Evolutionary conservation across 106 monocot species (phyloP).

Genomic region (Acanthochlamys bracteata): DNA sequence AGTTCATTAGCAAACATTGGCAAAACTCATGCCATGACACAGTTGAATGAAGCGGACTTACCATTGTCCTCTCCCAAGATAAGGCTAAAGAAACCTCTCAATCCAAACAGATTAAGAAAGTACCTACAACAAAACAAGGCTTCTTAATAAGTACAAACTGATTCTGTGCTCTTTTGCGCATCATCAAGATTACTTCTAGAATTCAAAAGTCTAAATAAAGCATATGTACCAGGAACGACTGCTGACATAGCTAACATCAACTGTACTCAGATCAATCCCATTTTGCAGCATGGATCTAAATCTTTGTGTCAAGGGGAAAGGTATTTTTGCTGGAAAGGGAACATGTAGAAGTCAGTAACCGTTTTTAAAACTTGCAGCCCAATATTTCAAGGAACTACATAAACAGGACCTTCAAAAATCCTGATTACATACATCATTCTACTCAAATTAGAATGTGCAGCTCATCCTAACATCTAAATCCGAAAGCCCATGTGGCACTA

Average conservation of each 20-base stretch:
- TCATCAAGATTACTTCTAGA: background rate
- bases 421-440: too few relatives aligned
- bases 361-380: background rate
- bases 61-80: conserved; percentile 99
- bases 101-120: conserved; percentile 89
- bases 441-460: too few relatives aligned
- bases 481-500: too few relatives aligned
- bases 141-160: background rate
- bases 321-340: conserved; percentile 74
- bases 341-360: background rate
- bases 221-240: conserved; percentile 87
- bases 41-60: conserved; percentile 13
- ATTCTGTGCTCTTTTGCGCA: background rate
- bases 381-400: background rate
- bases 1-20: background rate
- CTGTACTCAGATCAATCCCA: conserved; percentile 97
- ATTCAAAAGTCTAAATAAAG: background rate
- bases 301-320: conserved; percentile 87
- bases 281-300: conserved; percentile 98
- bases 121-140: conserved; percentile 41
- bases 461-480: too few relatives aligned
- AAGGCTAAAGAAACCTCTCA: conserved; percentile 96
- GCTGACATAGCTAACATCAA: conserved; percentile 99
- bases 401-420: background rate
- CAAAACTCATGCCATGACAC: background rate